Evolutionary conservation across 2,329 filamentous ascomycete genomes (phyloP).

Genomic region (Hortaea sp.): DNA sequence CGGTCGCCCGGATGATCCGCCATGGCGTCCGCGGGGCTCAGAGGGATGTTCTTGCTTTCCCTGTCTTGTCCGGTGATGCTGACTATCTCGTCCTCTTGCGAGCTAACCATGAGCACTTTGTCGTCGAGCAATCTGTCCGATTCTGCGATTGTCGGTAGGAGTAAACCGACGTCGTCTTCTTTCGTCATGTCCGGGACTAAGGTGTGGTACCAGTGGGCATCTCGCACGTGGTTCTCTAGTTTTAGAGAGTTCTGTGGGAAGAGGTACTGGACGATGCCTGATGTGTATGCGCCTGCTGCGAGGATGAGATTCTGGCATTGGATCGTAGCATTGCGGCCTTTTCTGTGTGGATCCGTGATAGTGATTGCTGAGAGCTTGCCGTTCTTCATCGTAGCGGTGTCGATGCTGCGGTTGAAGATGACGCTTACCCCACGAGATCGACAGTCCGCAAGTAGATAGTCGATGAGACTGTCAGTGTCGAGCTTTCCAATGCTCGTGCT

Average conservation of each 20-base stretch:
- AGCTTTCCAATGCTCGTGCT: constrained; percentile 7
- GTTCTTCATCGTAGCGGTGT: not conserved
- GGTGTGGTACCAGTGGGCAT: constrained; percentile 2
- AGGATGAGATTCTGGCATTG: constrained; percentile 14
- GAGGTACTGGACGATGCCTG: constrained; percentile 5
- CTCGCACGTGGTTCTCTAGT: constrained; percentile 6
- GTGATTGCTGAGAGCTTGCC: constrained; percentile 2
- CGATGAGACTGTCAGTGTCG: constrained; percentile 5
- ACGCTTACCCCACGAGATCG: constrained; percentile 9
- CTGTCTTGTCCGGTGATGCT: not conserved
- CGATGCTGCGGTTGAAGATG: constrained; percentile 8
- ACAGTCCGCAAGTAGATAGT: constrained; percentile 11
- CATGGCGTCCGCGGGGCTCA: not conserved
- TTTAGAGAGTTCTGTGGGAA: not conserved
- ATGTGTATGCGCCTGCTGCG: constrained; percentile 14
- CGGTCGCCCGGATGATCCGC: not conserved
- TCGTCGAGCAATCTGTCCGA: constrained; percentile 1
- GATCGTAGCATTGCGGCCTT: not conserved
- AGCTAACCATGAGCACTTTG: constrained; percentile 1
- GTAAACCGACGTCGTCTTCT: constrained; percentile 2
- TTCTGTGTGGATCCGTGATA: not conserved
- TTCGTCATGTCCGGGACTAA: not conserved
- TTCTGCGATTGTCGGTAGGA: constrained; percentile 1
- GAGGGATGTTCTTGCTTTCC: not conserved
- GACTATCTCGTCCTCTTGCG: not conserved